Conservation (phyloP, 2,329 filamentous ascomycete species). For the Ceratocystis alfenasii region DNA sequence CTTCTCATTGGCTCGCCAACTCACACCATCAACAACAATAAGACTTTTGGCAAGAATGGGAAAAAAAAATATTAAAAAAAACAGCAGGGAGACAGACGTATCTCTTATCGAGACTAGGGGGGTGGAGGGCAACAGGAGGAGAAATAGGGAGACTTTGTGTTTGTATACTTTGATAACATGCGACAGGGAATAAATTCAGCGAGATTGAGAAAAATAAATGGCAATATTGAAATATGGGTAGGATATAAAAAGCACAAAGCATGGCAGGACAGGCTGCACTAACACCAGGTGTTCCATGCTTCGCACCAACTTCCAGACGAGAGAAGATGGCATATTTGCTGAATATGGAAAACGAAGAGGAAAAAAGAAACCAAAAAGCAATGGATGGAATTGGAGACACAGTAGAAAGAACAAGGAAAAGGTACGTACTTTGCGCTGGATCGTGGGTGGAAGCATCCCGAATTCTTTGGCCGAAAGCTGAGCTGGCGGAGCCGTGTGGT, state of each 20-base stretch:
- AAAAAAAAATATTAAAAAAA: not conserved
- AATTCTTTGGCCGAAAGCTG: constrained; percentile 22
- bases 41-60: not conserved
- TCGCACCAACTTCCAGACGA: not conserved
- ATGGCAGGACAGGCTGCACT: not conserved
- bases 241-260: not conserved
- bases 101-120: not conserved
- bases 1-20: not conserved
- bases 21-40: not conserved
- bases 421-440: constrained; percentile 24
- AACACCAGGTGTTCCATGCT: not conserved
- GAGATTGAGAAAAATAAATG: not conserved
- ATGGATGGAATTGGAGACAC: not conserved
- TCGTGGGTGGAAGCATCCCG: constrained; percentile 22
- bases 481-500: constrained; percentile 10
- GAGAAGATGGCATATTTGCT: not conserved
- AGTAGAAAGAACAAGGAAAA: constrained; percentile 12
- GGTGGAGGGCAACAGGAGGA: not conserved
- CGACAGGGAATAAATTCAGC: constrained; percentile 3
- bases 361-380: not conserved
- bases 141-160: not conserved
- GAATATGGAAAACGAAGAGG: not conserved
- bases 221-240: not conserved
- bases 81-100: not conserved
- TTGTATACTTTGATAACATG: not conserved